Base-by-base conservation (phyloP, 2,329 filamentous ascomycete species). In the Onygenales sp. region DNA sequence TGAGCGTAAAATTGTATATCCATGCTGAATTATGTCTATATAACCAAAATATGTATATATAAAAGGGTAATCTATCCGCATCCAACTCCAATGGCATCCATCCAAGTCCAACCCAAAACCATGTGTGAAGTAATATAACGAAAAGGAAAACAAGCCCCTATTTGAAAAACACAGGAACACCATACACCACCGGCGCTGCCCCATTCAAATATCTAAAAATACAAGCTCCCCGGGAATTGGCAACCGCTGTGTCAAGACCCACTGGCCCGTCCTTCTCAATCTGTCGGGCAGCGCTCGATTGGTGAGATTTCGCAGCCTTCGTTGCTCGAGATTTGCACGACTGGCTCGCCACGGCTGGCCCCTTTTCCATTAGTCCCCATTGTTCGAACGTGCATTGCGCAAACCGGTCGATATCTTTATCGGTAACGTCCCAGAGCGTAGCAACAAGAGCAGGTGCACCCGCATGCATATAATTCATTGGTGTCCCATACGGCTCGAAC, bases 341-440 rank as follows among this genome's bases (percentile, higher is more conserved):
- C 54, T 59, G 51, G n/a, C 37, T 49, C 57, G 34, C 58, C 64
- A 68, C 54, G 77, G 17, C 34, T 10, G 50, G 40, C n/a, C 9
- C 34, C 68, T 14, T 31, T 11, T 39, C 61, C 61, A 87, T 74
- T 6, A 98, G 68, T 0, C 93, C 93, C 93, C 93, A 98, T 62
- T 86, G 79, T 65, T 93, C 87, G 66, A 95, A 87, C 2, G 87
- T 76, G 31, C 80, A 77, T 36, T 85, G 83, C 0, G 91, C 87
- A 68, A 95, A 95, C 14, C 91, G 86, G 73, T 98, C 94, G 67
- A 96, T 95, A 68, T 98, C 93, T 63, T 88, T 88, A 67, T 98
- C 93, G 8, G 93, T 98, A 49, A 98, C 93, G 69, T 98, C 93
- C 93, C 93, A 98, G 39, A 98, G 76, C 13, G 91, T 96, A 45